Conservation (phyloP, 2,329 filamentous ascomycete species). For the Trichoderma brevicompactum region DNA sequence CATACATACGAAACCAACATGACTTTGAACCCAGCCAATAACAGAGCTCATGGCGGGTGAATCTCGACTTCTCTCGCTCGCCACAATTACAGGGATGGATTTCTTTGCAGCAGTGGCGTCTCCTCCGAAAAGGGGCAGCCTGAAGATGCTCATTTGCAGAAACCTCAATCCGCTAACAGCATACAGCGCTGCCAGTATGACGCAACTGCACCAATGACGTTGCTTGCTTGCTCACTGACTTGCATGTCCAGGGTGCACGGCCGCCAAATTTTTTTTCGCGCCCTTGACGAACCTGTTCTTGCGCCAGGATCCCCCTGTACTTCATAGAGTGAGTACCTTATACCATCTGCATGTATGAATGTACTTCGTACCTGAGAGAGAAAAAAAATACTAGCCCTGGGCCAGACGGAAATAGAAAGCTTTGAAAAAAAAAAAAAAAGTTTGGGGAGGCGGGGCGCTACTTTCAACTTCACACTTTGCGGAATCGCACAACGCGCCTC, state of each 20-base stretch:
- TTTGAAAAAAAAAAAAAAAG: constrained; percentile 13
- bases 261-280: neutral
- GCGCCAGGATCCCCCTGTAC: constrained; percentile 16
- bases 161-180: neutral
- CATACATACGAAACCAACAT: too few relatives aligned
- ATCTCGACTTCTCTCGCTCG: neutral
- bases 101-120: neutral
- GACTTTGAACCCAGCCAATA: too few relatives aligned
- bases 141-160: constrained; percentile 18
- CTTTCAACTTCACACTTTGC: constrained; percentile 6
- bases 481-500: constrained; percentile 4
- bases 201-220: constrained; percentile 25
- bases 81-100: neutral
- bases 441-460: constrained; percentile 16
- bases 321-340: neutral
- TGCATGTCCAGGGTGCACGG: constrained; percentile 22
- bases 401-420: neutral
- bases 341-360: neutral
- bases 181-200: constrained; percentile 7
- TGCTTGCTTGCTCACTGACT: neutral
- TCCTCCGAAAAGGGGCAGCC: constrained; percentile 4
- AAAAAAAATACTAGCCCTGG: neutral
- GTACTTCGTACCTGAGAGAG: neutral
- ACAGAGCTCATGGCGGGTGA: neutral
- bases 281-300: constrained; percentile 4